phyloP scores from a whole-genome alignment of 768 basidiomycete genomes.

The Mrakia hoshinonis region DNA sequence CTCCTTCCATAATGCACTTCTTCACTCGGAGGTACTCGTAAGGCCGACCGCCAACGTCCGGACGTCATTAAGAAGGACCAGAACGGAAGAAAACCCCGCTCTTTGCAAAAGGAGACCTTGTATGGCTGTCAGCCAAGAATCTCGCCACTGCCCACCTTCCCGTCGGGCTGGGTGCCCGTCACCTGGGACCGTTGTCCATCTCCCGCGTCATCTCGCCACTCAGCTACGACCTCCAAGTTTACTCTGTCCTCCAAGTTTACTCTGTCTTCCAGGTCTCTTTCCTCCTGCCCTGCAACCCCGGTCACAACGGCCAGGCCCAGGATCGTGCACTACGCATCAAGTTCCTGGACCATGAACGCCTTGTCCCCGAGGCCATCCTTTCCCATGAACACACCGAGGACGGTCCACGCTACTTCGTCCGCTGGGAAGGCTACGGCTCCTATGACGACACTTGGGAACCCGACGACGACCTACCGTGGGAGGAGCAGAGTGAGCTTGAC shows the following conservation, averaged over 20 bases:
- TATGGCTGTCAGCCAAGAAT: no score
- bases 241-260: no score
- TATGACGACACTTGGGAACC: slow-evolving; percentile 12
- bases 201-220: neutral
- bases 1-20: slow-evolving; percentile 30
- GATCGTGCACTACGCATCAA: neutral
- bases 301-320: neutral
- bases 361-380: neutral
- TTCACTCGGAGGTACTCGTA: no score
- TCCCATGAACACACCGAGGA: neutral
- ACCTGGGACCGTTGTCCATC: neutral
- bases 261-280: slow-evolving; percentile 15
- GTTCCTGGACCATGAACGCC: neutral
- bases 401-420: slow-evolving; percentile 5
- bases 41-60: no score
- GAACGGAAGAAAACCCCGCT: slow-evolving; percentile 28
- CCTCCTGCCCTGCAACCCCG: neutral
- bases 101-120: slow-evolving; percentile 32
- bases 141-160: no score
- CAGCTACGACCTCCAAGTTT: neutral
- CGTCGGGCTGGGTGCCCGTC: slow-evolving; percentile 30
- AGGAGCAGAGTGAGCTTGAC: no score
- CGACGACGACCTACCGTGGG: neutral
- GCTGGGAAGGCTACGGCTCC: slow-evolving; percentile 4
- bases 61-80: no score